A percentile compares a stretch with the other conserved stretches of the same genome.
phyloP scores from a whole-genome alignment of 179 eudicot species.

The Silene vulgaris region DNA sequence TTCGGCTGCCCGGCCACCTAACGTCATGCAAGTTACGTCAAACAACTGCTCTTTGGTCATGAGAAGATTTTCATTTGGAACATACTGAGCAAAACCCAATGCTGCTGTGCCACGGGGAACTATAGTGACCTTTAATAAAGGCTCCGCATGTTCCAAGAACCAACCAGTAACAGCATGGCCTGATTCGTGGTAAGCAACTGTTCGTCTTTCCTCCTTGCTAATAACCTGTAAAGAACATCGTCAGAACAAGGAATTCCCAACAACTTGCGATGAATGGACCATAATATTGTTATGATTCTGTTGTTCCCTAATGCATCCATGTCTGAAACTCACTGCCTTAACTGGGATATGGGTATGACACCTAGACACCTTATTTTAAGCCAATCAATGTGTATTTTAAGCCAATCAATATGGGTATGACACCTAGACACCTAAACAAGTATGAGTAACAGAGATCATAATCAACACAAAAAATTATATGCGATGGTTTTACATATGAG shows the following conservation, averaged over 20 bases:
- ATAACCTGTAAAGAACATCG: slow-evolving; percentile 46
- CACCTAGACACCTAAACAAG: no score
- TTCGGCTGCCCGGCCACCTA: slow-evolving; percentile 85
- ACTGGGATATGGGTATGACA: no score
- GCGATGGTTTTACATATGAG: no score
- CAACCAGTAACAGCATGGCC: slow-evolving; percentile 93
- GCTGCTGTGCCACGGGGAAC: slow-evolving; percentile 92
- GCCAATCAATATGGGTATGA: no score
- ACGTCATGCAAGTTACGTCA: slow-evolving; percentile 77
- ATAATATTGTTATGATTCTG: background rate
- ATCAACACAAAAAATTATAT: no score
- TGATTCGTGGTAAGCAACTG: slow-evolving; percentile 87
- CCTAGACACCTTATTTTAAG: no score
- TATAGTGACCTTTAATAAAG: slow-evolving; percentile 76
- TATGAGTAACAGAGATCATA: no score
- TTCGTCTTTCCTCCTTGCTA: slow-evolving; percentile 65
- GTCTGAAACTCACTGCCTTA: no score
- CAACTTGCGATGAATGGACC: background rate
- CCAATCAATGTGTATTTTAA: no score
- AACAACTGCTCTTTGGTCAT: slow-evolving; percentile 79
- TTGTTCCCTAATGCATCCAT: no score
- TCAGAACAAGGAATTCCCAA: background rate
- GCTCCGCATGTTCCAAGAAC: slow-evolving; percentile 89
- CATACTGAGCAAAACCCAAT: slow-evolving; percentile 74
- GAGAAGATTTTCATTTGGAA: slow-evolving; percentile 69